Evolutionary conservation across 495 filamentous ascomycete species (phyloP), one percentile per base, ranked within the genome.

Genomic region (Pyrenula aspistea): DNA sequence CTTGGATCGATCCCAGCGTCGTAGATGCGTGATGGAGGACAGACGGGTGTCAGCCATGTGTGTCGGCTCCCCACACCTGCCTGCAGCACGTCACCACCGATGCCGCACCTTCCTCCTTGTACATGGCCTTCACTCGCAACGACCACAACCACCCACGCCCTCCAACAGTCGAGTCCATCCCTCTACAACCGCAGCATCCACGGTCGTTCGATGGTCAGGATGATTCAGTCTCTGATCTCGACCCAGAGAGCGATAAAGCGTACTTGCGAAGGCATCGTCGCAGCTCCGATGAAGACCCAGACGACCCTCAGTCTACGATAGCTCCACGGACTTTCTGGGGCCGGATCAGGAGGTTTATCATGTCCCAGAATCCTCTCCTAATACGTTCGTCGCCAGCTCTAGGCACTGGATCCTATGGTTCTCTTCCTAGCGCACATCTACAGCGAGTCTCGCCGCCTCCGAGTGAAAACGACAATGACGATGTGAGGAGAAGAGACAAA

Each of bases 331-430:
- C 64, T 20, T 2, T 66, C 57, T 55, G 52, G 23, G 60, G 62
- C 50, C 65, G 54, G 22, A 24, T 60, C 48, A 52, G 58, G 56
- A 55, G 36, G 58, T 61, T 67, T 55, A 64, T 49, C 62, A 84
- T 84, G 81, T 81, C 77, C 58, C 74, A 73, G 62, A 68, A 71
- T 51, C 77, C 71, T 49, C 74, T 82, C 25, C 67, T 82, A 52
- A 68, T 85, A 57, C 81, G 80, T 59, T 77, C 79, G 56, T 78
- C 81, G 58, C 77, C 80, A 53, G 79, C 78, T 19, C 74, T 78
- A 65, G 73, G 67, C 24, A 77, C 75, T 22, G 77, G 77, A 23
- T 79, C 78, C 15, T 84, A 85, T 62, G 80, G 82, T 55, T 76
- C 79, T 24, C 71, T 80, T 22, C 76, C 73, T 20, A 63, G 55